phyloP scores from a whole-genome alignment of 176 grass and related monocot species.

The Aegilops bicornis region DNA sequence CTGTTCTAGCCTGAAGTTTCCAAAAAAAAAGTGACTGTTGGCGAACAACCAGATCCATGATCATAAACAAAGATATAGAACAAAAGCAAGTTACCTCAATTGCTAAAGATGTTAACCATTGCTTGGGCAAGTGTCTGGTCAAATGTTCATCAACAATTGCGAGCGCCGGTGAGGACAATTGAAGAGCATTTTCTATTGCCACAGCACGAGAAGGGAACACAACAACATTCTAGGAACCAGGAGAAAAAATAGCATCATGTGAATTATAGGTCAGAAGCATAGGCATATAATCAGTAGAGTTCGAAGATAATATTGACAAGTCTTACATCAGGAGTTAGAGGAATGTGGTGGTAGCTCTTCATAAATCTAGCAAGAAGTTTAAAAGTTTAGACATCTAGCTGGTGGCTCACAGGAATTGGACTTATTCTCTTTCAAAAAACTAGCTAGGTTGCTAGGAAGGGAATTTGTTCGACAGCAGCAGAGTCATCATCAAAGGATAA shows the following conservation, averaged over 20 bases:
- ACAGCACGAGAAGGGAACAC: slow-evolving; percentile 84
- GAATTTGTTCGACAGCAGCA: slow-evolving; percentile 96
- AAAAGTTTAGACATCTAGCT: slow-evolving; percentile 59
- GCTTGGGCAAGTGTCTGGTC: slow-evolving; percentile 85
- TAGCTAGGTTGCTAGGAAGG: slow-evolving; percentile 91
- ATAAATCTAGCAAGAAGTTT: slow-evolving; percentile 45
- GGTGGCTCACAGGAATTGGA: slow-evolving; percentile 86
- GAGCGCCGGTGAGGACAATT: slow-evolving; percentile 74
- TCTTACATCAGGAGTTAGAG: slow-evolving; percentile 83
- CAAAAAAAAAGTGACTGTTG: neutral
- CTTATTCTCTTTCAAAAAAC: slow-evolving; percentile 72
- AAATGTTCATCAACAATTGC: too few species aligned
- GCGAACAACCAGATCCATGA: too few species aligned
- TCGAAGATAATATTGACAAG: neutral
- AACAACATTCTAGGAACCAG: slow-evolving; percentile 73
- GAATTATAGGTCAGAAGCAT: slow-evolving; percentile 29
- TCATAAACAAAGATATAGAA: too few species aligned
- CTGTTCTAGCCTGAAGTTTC: slow-evolving; percentile 56
- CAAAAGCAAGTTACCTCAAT: slow-evolving; percentile 54
- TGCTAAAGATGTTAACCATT: slow-evolving; percentile 84
- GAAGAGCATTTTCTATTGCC: slow-evolving; percentile 62
- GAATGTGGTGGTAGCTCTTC: slow-evolving; percentile 97
- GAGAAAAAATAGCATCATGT: slow-evolving; percentile 31
- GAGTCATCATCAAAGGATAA: slow-evolving; percentile 93
- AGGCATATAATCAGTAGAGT: neutral